Base-by-base conservation (phyloP, 1,284 basidiomycete species). In the Peniophora sp. region DNA sequence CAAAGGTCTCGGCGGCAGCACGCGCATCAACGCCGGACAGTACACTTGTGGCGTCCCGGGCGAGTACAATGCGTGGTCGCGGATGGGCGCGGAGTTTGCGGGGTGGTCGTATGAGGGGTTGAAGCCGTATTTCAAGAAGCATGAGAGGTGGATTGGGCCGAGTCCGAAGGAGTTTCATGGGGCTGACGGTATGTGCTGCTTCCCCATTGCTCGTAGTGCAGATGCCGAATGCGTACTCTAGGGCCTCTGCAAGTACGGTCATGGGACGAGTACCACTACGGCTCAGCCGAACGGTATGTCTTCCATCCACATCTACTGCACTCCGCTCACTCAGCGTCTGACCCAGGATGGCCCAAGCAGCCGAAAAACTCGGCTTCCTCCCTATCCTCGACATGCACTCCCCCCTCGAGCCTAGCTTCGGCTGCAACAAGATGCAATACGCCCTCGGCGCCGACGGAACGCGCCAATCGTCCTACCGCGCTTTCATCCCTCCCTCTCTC, bases 41-140 rank as follows among this genome's bases (percentile, higher is more conserved):
- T 51, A 51, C 24, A 51, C 50, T 2, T 51, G 50, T 23, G 50
- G 50, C 12, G 37, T 42, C 15, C 50, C 50, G 1, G 50, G 17
- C 44, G 45, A 51, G 36, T 51, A 32, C 24, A 51, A 51, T 32
- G 44, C 50, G 12, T 51, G 50, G 50, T 23, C 20, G n/a, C 50
- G 32, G 35, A 45, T 10, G 15, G 50, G 50, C 12, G 17, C n/a
- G 5, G 22, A 36, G 20, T 32, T 32, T 12, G 15, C 5, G 37
- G 50, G 45, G 5, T 51, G 46, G 50, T 39, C 45, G 12, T 51
- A 47, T 24, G n/a, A 47, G 9, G 50, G 47, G 3, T 15, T 51
- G 22, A 51, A 51, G 36, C 50, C 44, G n/a, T 51, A 41, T 24
- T 51, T 51, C 24, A 34, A 47, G 24, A 51, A 51, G 46, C 47